These are phyloP conservation scores for Cystobasidium ongulense DNA, from an alignment of 768 basidiomycete genomes.

Conservation along the genomic window DNA sequence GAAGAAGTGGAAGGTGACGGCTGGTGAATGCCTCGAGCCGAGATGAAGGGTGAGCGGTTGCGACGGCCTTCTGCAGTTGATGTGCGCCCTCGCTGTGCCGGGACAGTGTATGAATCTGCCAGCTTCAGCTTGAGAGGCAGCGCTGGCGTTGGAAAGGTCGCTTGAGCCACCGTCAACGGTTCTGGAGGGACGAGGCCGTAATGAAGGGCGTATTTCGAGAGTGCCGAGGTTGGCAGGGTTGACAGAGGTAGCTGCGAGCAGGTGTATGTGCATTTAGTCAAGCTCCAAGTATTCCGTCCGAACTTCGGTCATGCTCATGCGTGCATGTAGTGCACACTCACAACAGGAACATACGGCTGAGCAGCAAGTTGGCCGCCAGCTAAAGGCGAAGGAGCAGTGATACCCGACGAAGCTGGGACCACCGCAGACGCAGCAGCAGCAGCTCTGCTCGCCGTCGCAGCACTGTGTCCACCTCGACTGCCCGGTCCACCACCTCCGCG, in stretches of 20 bases:
- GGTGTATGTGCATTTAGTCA: background rate
- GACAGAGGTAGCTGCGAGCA: constrained; percentile 15
- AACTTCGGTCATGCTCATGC: background rate
- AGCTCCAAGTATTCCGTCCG: background rate
- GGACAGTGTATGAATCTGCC: background rate
- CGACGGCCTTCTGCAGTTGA: background rate
- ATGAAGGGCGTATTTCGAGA: constrained; percentile 19
- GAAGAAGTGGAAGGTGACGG: background rate
- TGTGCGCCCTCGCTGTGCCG: background rate
- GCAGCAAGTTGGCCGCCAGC: background rate
- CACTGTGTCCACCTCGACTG: background rate
- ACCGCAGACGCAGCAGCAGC: constrained; percentile 5
- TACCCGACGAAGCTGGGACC: background rate
- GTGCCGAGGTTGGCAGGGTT: constrained; percentile 4
- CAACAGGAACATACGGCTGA: constrained; percentile 20
- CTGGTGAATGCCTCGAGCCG: background rate
- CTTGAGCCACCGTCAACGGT: constrained; percentile 24
- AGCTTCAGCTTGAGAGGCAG: background rate
- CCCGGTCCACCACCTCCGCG: background rate
- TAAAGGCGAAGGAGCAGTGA: background rate
- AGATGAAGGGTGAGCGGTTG: background rate
- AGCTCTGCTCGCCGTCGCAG: background rate
- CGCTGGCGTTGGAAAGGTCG: constrained; percentile 23
- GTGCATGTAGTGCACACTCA: background rate
- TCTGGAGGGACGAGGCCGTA: constrained; percentile 28